These are phyloP conservation scores for Fraxinus paxiana DNA, from an alignment of 305 asterid species.

Conservation along the genomic window DNA sequence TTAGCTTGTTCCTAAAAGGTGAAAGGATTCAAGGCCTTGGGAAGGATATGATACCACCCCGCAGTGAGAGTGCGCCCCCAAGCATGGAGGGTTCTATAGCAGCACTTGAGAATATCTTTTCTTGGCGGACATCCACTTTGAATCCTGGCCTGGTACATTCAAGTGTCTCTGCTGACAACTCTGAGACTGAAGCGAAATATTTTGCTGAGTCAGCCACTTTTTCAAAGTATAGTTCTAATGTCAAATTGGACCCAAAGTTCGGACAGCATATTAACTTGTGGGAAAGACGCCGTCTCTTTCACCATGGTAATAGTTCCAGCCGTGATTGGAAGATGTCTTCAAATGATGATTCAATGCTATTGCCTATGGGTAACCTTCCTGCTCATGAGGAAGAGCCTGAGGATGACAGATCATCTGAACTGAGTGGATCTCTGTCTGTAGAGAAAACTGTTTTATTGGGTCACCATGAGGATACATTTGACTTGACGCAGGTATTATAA, in stretches of 20 bases:
- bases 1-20: conserved; percentile 57
- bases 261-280: conserved; percentile 32
- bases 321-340: conserved; percentile 28
- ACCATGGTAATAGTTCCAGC: conserved; percentile 25
- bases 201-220: conserved; percentile 30
- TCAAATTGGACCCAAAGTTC: conserved; percentile 30
- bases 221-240: conserved; percentile 27
- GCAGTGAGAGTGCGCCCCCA: conserved; percentile 90
- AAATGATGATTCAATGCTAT: conserved; percentile 30
- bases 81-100: conserved; percentile 73
- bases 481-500: conserved; percentile 28
- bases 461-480: conserved; percentile 17
- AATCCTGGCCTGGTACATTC: conserved; percentile 26
- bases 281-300: conserved; percentile 24
- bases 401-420: conserved; percentile 48
- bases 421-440: conserved; percentile 29
- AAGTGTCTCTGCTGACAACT: conserved; percentile 18
- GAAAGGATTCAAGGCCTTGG: conserved; percentile 40
- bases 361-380: conserved; percentile 47
- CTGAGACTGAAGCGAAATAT: conserved; percentile 22
- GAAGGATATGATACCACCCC: conserved; percentile 49
- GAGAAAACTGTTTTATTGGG: conserved; percentile 30
- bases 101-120: conserved; percentile 45
- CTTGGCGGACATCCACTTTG: conserved; percentile 29
- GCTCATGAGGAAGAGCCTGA: conserved; percentile 71